These are phyloP conservation scores for Psophocarpus tetragonolobus DNA, from an alignment of 306 rosid genomes.

Conservation along the genomic window DNA sequence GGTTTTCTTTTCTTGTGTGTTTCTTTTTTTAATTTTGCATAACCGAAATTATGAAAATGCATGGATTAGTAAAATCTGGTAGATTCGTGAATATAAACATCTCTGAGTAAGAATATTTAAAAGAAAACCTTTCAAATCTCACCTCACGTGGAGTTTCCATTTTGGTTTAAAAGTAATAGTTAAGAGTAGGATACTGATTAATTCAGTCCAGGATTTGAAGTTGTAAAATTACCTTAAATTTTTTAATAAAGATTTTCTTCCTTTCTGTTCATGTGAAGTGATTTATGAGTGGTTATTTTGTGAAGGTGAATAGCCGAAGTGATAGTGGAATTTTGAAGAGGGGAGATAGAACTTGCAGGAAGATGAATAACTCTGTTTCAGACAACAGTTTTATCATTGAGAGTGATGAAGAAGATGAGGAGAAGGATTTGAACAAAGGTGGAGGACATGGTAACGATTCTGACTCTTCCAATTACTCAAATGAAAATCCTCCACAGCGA, in stretches of 20 bases:
- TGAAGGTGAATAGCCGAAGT: slow-evolving; percentile 33
- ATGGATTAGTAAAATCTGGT: background rate
- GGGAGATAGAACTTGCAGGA: slow-evolving; percentile 19
- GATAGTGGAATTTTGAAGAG: slow-evolving; percentile 13
- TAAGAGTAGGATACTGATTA: background rate
- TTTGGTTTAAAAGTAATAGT: background rate
- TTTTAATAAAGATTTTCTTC: background rate
- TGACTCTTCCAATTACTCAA: slow-evolving; percentile 70
- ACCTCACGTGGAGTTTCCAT: slow-evolving; percentile 14
- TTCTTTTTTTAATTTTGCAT: background rate
- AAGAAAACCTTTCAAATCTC: background rate
- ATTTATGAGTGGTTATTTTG: slow-evolving; percentile 4
- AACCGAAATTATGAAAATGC: background rate
- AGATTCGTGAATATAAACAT: background rate
- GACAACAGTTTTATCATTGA: slow-evolving; percentile 79
- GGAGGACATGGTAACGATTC: slow-evolving; percentile 73
- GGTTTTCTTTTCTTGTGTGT: background rate
- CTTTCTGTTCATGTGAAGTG: background rate
- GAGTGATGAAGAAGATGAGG: slow-evolving; percentile 78
- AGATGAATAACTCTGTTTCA: slow-evolving; percentile 76
- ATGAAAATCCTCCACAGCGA: slow-evolving; percentile 56
- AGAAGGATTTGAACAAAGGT: slow-evolving; percentile 53
- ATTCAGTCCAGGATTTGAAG: background rate
- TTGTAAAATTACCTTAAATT: background rate
- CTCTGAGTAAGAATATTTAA: background rate